Base-by-base conservation (phyloP, 306 rosid genomes). In the Vicia faba region DNA sequence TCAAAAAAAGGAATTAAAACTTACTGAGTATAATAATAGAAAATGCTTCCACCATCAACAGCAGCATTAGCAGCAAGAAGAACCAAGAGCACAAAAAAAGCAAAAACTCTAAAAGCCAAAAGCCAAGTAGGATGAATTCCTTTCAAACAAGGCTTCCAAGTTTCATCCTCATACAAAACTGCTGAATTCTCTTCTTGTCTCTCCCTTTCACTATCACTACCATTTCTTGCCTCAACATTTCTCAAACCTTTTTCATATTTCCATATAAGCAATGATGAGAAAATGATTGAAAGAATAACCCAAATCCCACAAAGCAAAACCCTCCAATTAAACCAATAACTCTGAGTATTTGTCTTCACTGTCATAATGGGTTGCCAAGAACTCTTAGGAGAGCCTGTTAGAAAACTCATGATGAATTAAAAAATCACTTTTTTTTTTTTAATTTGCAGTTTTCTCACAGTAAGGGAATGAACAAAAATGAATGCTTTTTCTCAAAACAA, bases 71-170 rank as follows among this genome's bases (percentile, higher is more conserved):
- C 7, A 44, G 77, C 61, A 72, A 95, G 97, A 35, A 95, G 86
- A 19, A 78, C 82, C 80, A 90, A 62, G 73, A 95, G 97, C 58
- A 86, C 88, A 68, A 77, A n/a, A 68, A 95, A 95, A 16, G 97
- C 97, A 61, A 84, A 18, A 18, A 88, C 67, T 83, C 99, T 76
- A 33, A 86, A 90, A 38, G 84, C 95, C 80, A 95, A 74, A 7
- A 95, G 81, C 99, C 97, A 95, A 60, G 91, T 96, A 39, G 99
- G 99, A 73, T 90, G 99, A 64, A 95, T 77, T 60, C 87, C 93
- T 64, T 86, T 90, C 0, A 95, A 68, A 66, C 99, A 90, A 43
- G 99, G 95, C 60, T 69, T 84, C 99, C 97, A 95, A 12, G 96
- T 90, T 63, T 95, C 96, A 85, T 95, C 92, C 25, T 90, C 97